Conservation (phyloP, 2,329 filamentous ascomycete species). For the Alternaria tenuissima region DNA sequence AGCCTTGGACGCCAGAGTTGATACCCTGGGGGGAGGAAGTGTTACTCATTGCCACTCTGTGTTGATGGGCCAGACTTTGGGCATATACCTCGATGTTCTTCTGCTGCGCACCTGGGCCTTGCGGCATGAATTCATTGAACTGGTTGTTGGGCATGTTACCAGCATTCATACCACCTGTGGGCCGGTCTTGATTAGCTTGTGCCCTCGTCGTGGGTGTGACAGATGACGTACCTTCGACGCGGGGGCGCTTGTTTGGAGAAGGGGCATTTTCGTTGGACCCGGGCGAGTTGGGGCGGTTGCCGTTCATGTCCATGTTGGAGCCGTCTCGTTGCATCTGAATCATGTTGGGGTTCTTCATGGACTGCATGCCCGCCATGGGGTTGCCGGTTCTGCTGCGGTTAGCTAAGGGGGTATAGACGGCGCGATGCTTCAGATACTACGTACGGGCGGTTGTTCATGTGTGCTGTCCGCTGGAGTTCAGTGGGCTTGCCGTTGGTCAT, state of each 20-base stretch:
- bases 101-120: constrained; percentile 69
- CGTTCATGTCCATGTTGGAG: constrained; percentile 85
- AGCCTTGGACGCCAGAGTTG: constrained; percentile 77
- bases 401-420: constrained; percentile 9
- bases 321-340: constrained; percentile 89
- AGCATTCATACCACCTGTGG: constrained; percentile 77
- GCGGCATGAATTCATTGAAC: constrained; percentile 70
- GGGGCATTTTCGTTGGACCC: constrained; percentile 85
- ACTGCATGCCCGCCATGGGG: constrained; percentile 72
- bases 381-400: constrained; percentile 36
- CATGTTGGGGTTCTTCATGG: constrained; percentile 61
- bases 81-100: constrained; percentile 90
- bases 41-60: constrained; percentile 80
- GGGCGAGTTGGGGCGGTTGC: constrained; percentile 79
- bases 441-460: constrained; percentile 80
- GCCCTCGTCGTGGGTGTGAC: constrained; percentile 56
- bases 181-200: constrained; percentile 64
- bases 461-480: constrained; percentile 75
- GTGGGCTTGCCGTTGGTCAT: constrained; percentile 66
- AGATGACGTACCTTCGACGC: constrained; percentile 74
- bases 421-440: constrained; percentile 53
- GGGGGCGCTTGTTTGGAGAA: constrained; percentile 89
- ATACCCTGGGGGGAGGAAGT: constrained; percentile 80
- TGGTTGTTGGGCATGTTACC: constrained; percentile 76
- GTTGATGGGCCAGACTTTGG: constrained; percentile 82